Base-by-base conservation (phyloP, 2,329 filamentous ascomycete species). In the Cytospora leucostoma region DNA sequence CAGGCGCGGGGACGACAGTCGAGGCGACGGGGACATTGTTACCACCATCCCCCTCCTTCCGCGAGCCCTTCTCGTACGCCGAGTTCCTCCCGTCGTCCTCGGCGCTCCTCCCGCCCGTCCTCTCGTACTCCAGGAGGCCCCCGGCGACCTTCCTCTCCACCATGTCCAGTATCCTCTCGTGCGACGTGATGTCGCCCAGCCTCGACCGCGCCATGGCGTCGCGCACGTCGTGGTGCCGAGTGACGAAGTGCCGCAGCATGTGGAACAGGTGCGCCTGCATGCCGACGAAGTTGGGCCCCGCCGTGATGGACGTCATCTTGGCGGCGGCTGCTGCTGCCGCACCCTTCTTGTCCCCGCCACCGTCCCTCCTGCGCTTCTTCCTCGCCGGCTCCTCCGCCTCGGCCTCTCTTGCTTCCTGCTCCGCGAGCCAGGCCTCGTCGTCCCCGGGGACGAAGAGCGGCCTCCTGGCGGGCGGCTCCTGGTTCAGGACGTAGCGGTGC, bases 221-320 rank as follows among this genome's bases (percentile, higher is more conserved):
- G 37, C 95, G 86, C 37, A 98, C 87, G 68, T 95, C 84, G 32
- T 91, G 93, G 75, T 97, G 91, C 66, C 82, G 84, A 2, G 88
- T 82, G 38, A 99, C 88, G 32, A 98, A 84, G 37, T 94, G 88
- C 17, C 94, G 86, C 27, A 98, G 84, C 33, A 99, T 84, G 74
- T 96, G 91, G 80, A 99, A 99, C 51, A 97, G 84, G 75, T 99
- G 95, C 0, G 92, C 87, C 75, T 98, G 93, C 82, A 97, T 91
- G 38, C 88, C 88, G 12, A 84, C 82, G 55, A 97, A 80, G 74
- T 95, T 98, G 4, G 78, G 85, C 72, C 64, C 64, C n/a, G 64
- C 64, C 49, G 58, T 64, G 27, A 56, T 56, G 21, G 61, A 64
- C 47, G 61, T 66, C 49, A 66, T 38, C 61, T 51, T 66, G 57